Conservation (phyloP, 192 early-diverging fungal species). For the Coemansia sp. region DNA sequence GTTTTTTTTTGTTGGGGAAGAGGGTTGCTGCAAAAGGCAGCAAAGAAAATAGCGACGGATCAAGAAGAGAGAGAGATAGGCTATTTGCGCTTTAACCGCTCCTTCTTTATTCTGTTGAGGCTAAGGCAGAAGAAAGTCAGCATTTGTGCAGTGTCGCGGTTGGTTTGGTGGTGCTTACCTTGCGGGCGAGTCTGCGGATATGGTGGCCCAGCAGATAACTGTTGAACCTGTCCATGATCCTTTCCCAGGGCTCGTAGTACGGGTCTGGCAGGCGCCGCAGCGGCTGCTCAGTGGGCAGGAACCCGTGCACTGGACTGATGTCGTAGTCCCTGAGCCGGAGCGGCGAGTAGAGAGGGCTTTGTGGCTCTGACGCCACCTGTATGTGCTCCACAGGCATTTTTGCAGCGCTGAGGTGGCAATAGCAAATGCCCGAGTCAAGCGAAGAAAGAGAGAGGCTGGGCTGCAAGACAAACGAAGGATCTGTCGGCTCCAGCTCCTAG, state of each 20-base stretch:
- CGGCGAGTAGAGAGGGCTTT: constrained; percentile 20
- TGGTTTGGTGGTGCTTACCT: constrained; percentile 55
- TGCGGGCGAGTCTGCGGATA: constrained; percentile 63
- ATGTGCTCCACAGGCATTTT: constrained; percentile 6
- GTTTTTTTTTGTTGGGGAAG: too few relatives aligned
- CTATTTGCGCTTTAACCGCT: too few relatives aligned
- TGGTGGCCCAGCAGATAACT: constrained; percentile 70
- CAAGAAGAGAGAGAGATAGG: too few relatives aligned
- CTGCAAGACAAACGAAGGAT: not conserved
- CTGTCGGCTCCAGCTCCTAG: not conserved
- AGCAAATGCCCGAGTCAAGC: not conserved
- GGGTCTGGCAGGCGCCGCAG: constrained; percentile 68
- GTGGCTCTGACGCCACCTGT: not conserved
- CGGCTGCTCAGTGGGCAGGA: constrained; percentile 79
- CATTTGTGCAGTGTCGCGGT: not conserved
- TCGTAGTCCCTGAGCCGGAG: constrained; percentile 74
- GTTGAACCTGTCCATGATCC: constrained; percentile 73
- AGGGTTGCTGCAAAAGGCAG: too few relatives aligned
- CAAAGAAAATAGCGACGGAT: too few relatives aligned
- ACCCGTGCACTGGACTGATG: constrained; percentile 79
- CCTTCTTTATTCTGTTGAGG: too few relatives aligned
- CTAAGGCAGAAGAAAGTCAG: not conserved
- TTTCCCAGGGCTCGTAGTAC: constrained; percentile 89
- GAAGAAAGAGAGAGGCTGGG: not conserved
- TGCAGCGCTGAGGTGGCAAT: not conserved